Evolutionary conservation across 768 basidiomycete species (phyloP).

Genomic region (Wakefieldia striispora): DNA sequence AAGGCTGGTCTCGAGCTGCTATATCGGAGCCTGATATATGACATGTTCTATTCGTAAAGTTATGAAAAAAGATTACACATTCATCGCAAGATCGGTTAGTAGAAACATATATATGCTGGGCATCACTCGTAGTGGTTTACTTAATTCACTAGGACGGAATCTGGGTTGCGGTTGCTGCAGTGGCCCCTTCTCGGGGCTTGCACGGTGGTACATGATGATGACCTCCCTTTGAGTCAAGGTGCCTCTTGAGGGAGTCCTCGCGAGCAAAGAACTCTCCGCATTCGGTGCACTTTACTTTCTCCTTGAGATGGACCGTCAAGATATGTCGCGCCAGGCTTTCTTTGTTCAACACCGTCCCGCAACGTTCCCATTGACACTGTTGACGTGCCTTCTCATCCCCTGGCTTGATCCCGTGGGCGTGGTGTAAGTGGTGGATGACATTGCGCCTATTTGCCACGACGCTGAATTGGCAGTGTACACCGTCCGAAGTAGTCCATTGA

Average conservation of each 20-base stretch:
- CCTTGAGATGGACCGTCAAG: conserved; percentile 23
- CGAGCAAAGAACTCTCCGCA: conserved; percentile 27
- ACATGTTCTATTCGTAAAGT: no score
- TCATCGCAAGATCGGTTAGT: no score
- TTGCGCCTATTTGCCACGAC: conserved; percentile 13
- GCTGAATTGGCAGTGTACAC: not conserved
- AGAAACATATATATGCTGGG: not conserved
- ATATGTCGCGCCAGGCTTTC: conserved; percentile 31
- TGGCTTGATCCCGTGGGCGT: conserved; percentile 5
- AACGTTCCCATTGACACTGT: conserved; percentile 21
- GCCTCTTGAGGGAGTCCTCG: conserved; percentile 29
- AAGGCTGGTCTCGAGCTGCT: no score
- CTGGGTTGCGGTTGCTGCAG: not conserved
- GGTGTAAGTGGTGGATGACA: conserved; percentile 18
- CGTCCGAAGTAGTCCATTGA: conserved; percentile 8
- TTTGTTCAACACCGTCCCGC: conserved; percentile 20
- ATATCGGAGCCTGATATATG: no score
- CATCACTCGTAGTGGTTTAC: not conserved
- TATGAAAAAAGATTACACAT: no score
- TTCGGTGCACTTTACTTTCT: conserved; percentile 6
- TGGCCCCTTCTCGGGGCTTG: not conserved
- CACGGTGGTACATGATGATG: conserved; percentile 3
- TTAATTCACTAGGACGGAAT: not conserved
- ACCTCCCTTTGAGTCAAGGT: conserved; percentile 15
- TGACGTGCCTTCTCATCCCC: conserved; percentile 18